Conservation (phyloP, 2,329 filamentous ascomycete species). For the Zelopaecilomyces penicillatus region DNA sequence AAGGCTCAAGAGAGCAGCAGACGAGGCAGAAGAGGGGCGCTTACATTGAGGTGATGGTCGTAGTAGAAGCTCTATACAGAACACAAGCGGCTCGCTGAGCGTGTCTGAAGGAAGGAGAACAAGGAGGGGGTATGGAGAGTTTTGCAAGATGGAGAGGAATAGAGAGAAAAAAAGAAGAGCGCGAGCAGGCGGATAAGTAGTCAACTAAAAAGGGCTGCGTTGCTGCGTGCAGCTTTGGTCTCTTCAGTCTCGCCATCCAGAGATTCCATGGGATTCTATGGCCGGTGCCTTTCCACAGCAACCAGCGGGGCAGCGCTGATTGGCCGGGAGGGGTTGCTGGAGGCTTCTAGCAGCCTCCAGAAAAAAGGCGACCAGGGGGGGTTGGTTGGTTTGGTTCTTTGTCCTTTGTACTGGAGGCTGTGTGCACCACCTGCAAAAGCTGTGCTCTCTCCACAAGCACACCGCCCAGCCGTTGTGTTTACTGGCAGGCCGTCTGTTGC, state of each 20-base stretch:
- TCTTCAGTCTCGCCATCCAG: conserved; percentile 18
- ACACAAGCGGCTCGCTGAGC: no score
- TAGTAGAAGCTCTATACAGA: no score
- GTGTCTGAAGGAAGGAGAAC: no score
- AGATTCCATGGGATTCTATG: conserved; percentile 41
- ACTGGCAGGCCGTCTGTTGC: no score
- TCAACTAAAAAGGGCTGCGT: conserved; percentile 29
- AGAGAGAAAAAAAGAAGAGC: conserved; percentile 16
- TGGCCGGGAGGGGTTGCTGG: conserved; percentile 14
- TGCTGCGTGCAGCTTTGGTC: conserved; percentile 13
- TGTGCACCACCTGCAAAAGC: no score
- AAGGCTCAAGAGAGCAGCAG: no score
- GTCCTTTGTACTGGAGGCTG: conserved; percentile 7
- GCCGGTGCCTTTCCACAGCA: conserved; percentile 20
- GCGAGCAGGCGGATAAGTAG: conserved; percentile 15
- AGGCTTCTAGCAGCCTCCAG: conserved; percentile 17
- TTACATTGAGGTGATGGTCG: no score
- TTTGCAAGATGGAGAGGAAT: conserved; percentile 13
- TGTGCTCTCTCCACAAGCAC: no score
- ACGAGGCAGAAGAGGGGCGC: no score
- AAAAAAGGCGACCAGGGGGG: no score
- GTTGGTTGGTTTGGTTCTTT: no score
- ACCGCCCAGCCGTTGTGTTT: no score
- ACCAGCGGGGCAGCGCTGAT: conserved; percentile 15
- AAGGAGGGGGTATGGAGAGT: conserved; percentile 12